phyloP scores from a whole-genome alignment of 2,329 filamentous ascomycete species.

The Fusarium incarnatum region DNA sequence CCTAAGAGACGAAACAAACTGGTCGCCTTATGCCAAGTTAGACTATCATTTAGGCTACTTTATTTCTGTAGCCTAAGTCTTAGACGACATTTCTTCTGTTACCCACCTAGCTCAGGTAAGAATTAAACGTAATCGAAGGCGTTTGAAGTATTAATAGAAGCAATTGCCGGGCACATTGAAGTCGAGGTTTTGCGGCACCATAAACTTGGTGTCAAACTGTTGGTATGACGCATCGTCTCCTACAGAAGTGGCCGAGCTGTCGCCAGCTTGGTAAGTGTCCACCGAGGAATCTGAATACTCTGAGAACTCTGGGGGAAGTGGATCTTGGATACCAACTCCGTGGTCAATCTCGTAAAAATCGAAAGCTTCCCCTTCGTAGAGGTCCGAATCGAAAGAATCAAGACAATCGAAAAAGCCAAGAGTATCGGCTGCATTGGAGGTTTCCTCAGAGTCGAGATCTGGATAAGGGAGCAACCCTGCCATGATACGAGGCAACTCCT shows the following conservation, averaged over 20 bases:
- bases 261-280: constrained; percentile 18
- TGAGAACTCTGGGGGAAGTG: background rate
- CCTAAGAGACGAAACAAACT: too few relatives aligned
- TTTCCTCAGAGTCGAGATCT: constrained; percentile 27
- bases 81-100: too few relatives aligned
- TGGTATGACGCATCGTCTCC: constrained; percentile 28
- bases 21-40: too few relatives aligned
- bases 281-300: constrained; percentile 26
- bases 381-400: background rate
- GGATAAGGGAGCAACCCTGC: constrained; percentile 19
- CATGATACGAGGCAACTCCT: constrained; percentile 22
- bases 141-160: background rate
- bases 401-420: constrained; percentile 10
- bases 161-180: background rate
- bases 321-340: background rate
- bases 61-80: too few relatives aligned
- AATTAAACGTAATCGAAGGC: background rate
- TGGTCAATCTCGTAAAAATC: constrained; percentile 1
- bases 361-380: background rate
- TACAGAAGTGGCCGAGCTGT: constrained; percentile 31
- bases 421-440: constrained; percentile 4
- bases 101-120: too few relatives aligned
- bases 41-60: too few relatives aligned
- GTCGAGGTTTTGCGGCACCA: background rate
- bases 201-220: constrained; percentile 12